Conservation (phyloP, 2,329 filamentous ascomycete genomes). For the Verticillium nonalfalfae region DNA sequence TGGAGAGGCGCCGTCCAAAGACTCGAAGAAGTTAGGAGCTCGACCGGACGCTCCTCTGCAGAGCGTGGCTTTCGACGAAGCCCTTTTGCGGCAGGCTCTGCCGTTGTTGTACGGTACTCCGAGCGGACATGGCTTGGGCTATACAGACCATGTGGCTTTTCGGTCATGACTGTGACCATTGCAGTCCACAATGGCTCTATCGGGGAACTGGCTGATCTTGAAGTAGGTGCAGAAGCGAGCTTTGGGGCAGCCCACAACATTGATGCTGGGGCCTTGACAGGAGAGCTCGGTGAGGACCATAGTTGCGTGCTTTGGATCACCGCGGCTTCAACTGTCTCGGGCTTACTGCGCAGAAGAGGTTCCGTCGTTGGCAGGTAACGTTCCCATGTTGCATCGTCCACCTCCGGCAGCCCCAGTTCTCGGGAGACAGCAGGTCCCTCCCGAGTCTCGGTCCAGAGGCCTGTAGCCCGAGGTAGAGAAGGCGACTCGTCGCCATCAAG, state of each 20-base stretch:
- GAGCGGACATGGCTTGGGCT: constrained; percentile 12
- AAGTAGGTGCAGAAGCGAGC: neutral
- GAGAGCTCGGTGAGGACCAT: constrained; percentile 18
- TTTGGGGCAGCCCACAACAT: neutral
- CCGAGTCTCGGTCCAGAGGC: constrained; percentile 9
- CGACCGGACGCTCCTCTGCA: constrained; percentile 3
- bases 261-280: neutral
- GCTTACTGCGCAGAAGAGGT: constrained; percentile 19
- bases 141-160: constrained; percentile 14
- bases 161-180: neutral
- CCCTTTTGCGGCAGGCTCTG: constrained; percentile 24
- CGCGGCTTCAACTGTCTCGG: constrained; percentile 18
- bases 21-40: constrained; percentile 18
- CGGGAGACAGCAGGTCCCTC: neutral
- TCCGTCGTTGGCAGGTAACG: constrained; percentile 20
- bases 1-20: constrained; percentile 12
- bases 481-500: constrained; percentile 18
- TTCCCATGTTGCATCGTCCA: constrained; percentile 28
- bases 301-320: constrained; percentile 28
- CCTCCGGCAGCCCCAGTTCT: constrained; percentile 26
- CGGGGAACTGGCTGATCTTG: neutral
- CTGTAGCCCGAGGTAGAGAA: constrained; percentile 3
- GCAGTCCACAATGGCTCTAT: neutral
- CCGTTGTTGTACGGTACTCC: constrained; percentile 22
- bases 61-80: constrained; percentile 24